Percentiles rank a stretch among this genome's conserved stretches.
phyloP scores from a whole-genome alignment of 345 rosid genomes.

The Murraya paniculata region DNA sequence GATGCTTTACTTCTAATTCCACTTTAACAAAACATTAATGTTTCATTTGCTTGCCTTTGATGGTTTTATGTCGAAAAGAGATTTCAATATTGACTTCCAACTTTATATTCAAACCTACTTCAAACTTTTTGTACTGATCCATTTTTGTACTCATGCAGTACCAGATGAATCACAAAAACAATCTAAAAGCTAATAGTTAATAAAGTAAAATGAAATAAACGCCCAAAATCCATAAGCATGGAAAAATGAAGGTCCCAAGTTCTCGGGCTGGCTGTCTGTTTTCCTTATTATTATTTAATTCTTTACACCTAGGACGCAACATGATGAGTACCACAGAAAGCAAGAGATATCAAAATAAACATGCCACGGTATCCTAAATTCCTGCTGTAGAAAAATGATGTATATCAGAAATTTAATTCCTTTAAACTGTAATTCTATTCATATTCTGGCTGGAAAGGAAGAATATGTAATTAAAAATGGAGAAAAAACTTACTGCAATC shows the following conservation, averaged over 20 bases:
- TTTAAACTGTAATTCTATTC: no score
- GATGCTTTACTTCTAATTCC: not conserved
- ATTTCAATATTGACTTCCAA: not conserved
- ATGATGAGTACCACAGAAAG: not conserved
- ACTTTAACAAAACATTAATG: not conserved
- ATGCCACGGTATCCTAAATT: no score
- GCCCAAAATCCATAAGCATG: not conserved
- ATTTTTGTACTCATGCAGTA: not conserved
- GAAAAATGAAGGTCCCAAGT: not conserved
- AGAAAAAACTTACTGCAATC: slow-evolving; percentile 64
- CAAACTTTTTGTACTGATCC: not conserved
- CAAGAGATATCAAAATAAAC: no score
- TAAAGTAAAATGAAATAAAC: not conserved
- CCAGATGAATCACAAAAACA: not conserved
- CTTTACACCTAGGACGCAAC: not conserved
- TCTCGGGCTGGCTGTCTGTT: not conserved
- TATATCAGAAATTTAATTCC: no score
- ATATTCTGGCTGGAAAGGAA: not conserved
- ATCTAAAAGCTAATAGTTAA: not conserved
- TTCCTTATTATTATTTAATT: not conserved
- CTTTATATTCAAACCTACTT: not conserved
- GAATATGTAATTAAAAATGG: not conserved
- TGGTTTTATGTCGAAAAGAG: not conserved
- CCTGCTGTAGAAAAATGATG: no score
- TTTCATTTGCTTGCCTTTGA: not conserved